phyloP scores from a whole-genome alignment of 2,329 filamentous ascomycete species.

The Fusarium guadeloupense region DNA sequence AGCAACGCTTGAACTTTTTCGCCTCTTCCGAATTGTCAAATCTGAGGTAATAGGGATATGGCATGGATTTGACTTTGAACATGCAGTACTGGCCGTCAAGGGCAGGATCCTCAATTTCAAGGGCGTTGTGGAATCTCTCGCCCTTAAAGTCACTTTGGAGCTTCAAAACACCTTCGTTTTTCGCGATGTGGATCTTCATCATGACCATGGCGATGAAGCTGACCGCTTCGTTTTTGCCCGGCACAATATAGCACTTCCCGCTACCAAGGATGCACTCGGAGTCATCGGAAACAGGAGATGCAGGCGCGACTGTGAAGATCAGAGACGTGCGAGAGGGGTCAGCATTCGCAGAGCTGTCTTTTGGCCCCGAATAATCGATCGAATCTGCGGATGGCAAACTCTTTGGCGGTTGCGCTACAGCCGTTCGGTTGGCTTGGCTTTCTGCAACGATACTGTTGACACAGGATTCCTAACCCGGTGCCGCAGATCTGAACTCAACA shows the following conservation, averaged over 20 bases:
- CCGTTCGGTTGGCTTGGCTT: neutral
- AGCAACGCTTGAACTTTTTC: constrained; percentile 17
- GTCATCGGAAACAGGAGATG: neutral
- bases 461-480: constrained; percentile 23
- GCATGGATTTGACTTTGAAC: constrained; percentile 8
- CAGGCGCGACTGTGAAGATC: neutral
- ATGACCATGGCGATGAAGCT: constrained; percentile 19
- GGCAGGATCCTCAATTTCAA: constrained; percentile 32
- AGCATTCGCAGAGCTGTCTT: too few relatives aligned
- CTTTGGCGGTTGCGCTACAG: neutral
- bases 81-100: constrained; percentile 38
- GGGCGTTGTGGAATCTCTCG: constrained; percentile 25
- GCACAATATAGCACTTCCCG: constrained; percentile 29
- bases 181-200: constrained; percentile 26
- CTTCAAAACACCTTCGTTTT: constrained; percentile 29
- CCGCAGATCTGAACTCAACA: constrained; percentile 13
- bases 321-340: neutral
- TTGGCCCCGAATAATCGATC: too few relatives aligned
- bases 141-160: constrained; percentile 25
- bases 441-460: constrained; percentile 3
- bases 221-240: constrained; percentile 7
- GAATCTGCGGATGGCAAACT: too few relatives aligned
- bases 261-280: constrained; percentile 27
- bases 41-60: constrained; percentile 25
- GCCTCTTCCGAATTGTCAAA: constrained; percentile 26